Evolutionary conservation across 257 asterid genomes (phyloP), one percentile per base, ranked within the genome.

Genomic region (Petunia secreta): DNA sequence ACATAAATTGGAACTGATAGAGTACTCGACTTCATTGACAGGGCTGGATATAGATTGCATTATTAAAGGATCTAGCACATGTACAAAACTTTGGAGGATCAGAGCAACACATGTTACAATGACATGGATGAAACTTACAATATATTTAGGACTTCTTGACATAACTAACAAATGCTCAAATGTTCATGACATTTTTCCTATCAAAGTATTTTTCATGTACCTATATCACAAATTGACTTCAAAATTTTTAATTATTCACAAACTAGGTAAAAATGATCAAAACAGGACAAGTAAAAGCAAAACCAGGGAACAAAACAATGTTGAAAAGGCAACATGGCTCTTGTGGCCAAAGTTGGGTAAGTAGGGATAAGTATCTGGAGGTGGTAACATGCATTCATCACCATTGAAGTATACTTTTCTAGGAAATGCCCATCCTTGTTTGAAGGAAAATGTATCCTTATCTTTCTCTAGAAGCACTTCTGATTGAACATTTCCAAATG

Each of bases 341-440:
- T 79, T 39, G n/a, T 79, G 81, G 52, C 92, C 95, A 57, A 90
- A 88, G 58, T 89, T 94, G 25, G 98, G 97, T 79, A 92, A 88
- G 81, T 85, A 84, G 0, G 98, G 98, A 82, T 94, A 92, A 25
- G 95, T 80, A 73, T 92, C 97, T 2, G 97, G 97, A 38, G 94
- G 84, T 5, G 98, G 98, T 63, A 94, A 84, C 90, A 85, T 90
- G 63, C 98, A 94, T 63, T 92, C 97, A 41, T 94, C 97, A 9
- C 98, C 98, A 39, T 94, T 92, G 91, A 92, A 94, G 60, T 92
- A 94, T 3, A 92, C 91, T 84, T 89, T 92, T 82, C 95, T 85
- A 10, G 98, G 98, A 53, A 94, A 94, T 1, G 94, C 94, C 97
- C 98, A 94, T 82, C 97, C 98, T 85, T 94, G 91, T 80, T 90